phyloP scores from a whole-genome alignment of 371 early-diverging fungal genomes.

The Syncephalastrum sp. region DNA sequence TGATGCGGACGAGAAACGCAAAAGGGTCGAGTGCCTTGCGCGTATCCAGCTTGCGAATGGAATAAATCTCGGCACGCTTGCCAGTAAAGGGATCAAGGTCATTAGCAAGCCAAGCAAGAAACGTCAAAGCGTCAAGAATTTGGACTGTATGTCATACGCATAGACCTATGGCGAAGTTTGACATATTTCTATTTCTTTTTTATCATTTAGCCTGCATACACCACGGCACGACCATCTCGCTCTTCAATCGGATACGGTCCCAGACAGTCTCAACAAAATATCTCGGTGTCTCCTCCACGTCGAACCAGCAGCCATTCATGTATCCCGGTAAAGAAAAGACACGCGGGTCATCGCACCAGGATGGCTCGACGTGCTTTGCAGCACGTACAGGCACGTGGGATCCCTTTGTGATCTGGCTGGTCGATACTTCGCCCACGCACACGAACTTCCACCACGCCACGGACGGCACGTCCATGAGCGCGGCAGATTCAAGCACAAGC shows the following conservation, averaged over 20 bases:
- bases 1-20: slow-evolving; percentile 74
- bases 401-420: slow-evolving; percentile 85
- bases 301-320: slow-evolving; percentile 11
- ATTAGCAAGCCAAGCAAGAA: slow-evolving; percentile 82
- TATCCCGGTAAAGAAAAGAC: slow-evolving; percentile 20
- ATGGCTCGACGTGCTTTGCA: slow-evolving; percentile 17
- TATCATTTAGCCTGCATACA: slow-evolving; percentile 57
- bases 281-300: slow-evolving; percentile 55
- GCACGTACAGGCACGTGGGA: slow-evolving; percentile 63
- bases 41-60: slow-evolving; percentile 61
- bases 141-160: slow-evolving; percentile 43
- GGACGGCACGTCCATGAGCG: slow-evolving; percentile 1
- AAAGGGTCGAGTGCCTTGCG: slow-evolving; percentile 65
- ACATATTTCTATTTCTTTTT: slow-evolving; percentile 4
- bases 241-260: slow-evolving; percentile 77
- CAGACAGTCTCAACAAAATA: slow-evolving; percentile 81
- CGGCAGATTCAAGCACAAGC: not conserved
- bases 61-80: slow-evolving; percentile 59
- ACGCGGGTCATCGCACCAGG: slow-evolving; percentile 5
- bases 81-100: slow-evolving; percentile 71
- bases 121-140: slow-evolving; percentile 68
- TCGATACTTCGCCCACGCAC: slow-evolving; percentile 23
- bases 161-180: not conserved
- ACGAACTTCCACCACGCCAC: slow-evolving; percentile 13
- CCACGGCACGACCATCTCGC: slow-evolving; percentile 72